A percentile compares a stretch with the other conserved stretches of the same genome.
Evolutionary conservation across 345 rosid genomes (phyloP).

Genomic region (Theobroma cacao): DNA sequence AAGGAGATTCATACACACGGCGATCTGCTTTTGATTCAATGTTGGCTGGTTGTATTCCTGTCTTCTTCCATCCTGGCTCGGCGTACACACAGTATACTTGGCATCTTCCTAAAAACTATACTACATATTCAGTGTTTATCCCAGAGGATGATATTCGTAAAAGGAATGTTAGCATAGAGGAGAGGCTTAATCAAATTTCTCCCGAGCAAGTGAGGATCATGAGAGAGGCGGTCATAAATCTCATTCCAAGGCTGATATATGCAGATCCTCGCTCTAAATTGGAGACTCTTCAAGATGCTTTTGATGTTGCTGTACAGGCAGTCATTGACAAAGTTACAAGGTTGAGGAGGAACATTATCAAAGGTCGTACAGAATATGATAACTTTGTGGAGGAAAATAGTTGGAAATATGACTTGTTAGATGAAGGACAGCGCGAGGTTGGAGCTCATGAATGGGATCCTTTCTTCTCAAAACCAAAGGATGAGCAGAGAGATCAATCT

Average conservation of each 20-base stretch:
- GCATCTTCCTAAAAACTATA: conserved; percentile 83
- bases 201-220: conserved; percentile 64
- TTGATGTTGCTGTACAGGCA: conserved; percentile 79
- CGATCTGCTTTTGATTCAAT: conserved; percentile 87
- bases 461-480: conserved; percentile 89
- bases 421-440: conserved; percentile 71
- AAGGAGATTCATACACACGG: conserved; percentile 88
- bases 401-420: conserved; percentile 85
- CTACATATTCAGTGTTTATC: conserved; percentile 84
- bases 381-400: conserved; percentile 84
- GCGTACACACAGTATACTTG: conserved; percentile 89
- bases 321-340: conserved; percentile 76
- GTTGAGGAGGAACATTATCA: conserved; percentile 69
- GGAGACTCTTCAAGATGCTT: conserved; percentile 67
- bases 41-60: conserved; percentile 87
- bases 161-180: conserved; percentile 73
- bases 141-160: conserved; percentile 76
- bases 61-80: conserved; percentile 92
- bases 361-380: conserved; percentile 73
- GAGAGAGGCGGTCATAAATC: conserved; percentile 75
- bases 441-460: conserved; percentile 94
- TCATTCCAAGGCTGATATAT: conserved; percentile 67
- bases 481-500: conserved; percentile 48
- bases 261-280: conserved; percentile 76
- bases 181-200: conserved; percentile 60